Evolutionary conservation across 805 yeast species (phyloP).

Genomic region (Spathaspora passalidarum): DNA sequence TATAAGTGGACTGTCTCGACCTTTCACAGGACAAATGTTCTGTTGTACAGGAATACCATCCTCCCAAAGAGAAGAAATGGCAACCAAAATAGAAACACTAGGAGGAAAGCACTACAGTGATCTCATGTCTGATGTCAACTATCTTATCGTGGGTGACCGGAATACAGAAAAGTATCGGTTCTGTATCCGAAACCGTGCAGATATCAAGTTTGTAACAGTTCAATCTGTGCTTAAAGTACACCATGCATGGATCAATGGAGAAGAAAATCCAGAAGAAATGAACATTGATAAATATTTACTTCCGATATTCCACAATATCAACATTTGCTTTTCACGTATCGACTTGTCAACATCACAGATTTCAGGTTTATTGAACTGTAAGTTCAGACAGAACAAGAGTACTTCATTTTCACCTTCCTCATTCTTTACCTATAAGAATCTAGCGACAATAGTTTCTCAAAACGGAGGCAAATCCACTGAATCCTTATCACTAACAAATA

Average conservation of each 20-base stretch:
- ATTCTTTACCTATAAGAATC: conserved; percentile 23
- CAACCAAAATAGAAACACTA: conserved; percentile 45
- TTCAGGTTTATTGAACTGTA: conserved; percentile 10
- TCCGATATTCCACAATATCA: conserved; percentile 44
- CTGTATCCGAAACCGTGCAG: conserved; percentile 49
- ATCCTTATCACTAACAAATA: conserved; percentile 43
- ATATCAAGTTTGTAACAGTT: conserved; percentile 54
- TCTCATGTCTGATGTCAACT: conserved; percentile 58
- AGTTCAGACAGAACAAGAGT: conserved; percentile 19
- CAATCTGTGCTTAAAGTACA: conserved; percentile 44
- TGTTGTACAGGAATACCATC: conserved; percentile 55
- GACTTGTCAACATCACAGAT: conserved; percentile 11
- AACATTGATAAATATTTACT: conserved; percentile 24
- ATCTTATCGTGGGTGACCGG: conserved; percentile 57
- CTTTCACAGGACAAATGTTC: conserved; percentile 48
- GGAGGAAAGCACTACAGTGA: conserved; percentile 61
- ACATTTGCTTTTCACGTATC: conserved; percentile 44
- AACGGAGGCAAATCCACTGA: conserved; percentile 53
- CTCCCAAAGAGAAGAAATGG: conserved; percentile 39
- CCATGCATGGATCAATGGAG: conserved; percentile 53
- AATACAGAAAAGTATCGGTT: conserved; percentile 55
- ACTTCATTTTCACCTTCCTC: conserved; percentile 11
- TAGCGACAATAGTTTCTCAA: conserved; percentile 32
- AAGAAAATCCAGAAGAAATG: conserved; percentile 18
- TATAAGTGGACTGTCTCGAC: conserved; percentile 16